Base-by-base conservation (phyloP, 306 rosid species). In the Quercus agrifolia region DNA sequence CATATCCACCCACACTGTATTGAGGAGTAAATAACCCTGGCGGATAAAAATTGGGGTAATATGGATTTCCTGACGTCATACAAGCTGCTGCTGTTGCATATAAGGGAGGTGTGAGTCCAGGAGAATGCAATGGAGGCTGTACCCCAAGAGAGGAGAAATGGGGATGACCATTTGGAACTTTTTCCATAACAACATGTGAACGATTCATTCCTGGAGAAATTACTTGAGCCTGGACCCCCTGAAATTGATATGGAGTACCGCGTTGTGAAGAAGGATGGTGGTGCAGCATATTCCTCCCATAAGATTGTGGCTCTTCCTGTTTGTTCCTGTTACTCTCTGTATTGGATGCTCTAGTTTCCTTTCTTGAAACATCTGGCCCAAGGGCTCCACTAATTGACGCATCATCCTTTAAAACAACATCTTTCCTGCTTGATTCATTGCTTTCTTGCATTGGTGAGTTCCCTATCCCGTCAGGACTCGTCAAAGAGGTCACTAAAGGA, bases 31-130 rank as follows among this genome's bases (percentile, higher is more conserved):
- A 76, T 28, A 81, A 55, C 62, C 83, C 80, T 0, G 91, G 84
- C 4, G 84, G 73, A 59, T 82, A 88, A 75, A 80, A 74, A 86
- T 83, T 82, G 11, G 87, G 81, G 69, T 86, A 87, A 81, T 82
- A 84, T 54, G 86, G 82, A 75, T 79, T 83, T 74, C 84, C 89
- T 10, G 91, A 78, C 69, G 80, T 67, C 89, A 86, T 78, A 74
- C 81, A 90, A 38, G 89, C 71, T 15, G 89, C 83, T 18, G 90
- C 74, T 54, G 90, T 70, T 77, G 88, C 82, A 85, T 86, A 88
- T 20, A 88, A 80, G 63, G 90, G 87, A 56, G 90, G 83, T 14
- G 86, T 55, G 73, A 80, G 78, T 9, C 86, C 83, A 51, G 83
- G 72, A 54, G 86, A 89, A 49, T 87, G 90, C 56, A 86, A 75